Evolutionary conservation across 106 monocot species (phyloP).

Genomic region (Platanthera guangdongensis): DNA sequence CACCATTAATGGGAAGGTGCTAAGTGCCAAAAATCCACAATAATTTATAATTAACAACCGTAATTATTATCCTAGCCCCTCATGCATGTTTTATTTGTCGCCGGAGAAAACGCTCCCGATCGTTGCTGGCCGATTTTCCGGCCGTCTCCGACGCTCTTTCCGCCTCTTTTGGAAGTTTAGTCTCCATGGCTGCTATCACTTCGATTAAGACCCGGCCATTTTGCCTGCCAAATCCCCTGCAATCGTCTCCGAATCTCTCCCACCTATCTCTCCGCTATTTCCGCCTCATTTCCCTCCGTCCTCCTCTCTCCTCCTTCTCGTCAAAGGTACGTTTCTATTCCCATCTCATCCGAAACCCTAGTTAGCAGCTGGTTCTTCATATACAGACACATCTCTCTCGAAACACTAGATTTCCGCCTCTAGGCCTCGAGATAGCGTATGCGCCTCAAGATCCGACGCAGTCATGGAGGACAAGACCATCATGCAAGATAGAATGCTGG

Average conservation of each 20-base stretch:
- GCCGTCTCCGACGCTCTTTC: slow-evolving; percentile 1
- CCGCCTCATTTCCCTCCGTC: not conserved
- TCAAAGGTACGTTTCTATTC: not conserved
- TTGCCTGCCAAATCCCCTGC: not conserved
- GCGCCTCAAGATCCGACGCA: slow-evolving; percentile 14
- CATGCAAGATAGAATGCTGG: slow-evolving; percentile 39
- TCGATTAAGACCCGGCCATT: not conserved
- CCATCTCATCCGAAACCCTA: not conserved
- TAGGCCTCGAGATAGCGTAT: slow-evolving; percentile 8
- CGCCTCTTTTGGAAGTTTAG: not conserved
- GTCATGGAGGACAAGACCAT: slow-evolving; percentile 21
- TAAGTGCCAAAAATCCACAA: too few relatives aligned
- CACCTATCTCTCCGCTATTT: slow-evolving; percentile 4
- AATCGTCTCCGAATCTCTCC: not conserved
- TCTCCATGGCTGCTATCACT: slow-evolving; percentile 5
- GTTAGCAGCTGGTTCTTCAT: not conserved
- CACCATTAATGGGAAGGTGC: too few relatives aligned
- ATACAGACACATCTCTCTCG: not conserved
- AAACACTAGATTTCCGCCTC: slow-evolving; percentile 15
- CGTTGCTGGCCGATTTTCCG: not conserved
- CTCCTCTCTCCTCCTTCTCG: not conserved
- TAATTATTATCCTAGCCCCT: too few relatives aligned
- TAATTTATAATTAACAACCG: too few relatives aligned
- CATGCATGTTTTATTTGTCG: too few relatives aligned
- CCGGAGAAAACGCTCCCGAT: not conserved